These are phyloP conservation scores for Salix purpurea DNA, from an alignment of 345 rosid genomes.

Conservation along the genomic window DNA sequence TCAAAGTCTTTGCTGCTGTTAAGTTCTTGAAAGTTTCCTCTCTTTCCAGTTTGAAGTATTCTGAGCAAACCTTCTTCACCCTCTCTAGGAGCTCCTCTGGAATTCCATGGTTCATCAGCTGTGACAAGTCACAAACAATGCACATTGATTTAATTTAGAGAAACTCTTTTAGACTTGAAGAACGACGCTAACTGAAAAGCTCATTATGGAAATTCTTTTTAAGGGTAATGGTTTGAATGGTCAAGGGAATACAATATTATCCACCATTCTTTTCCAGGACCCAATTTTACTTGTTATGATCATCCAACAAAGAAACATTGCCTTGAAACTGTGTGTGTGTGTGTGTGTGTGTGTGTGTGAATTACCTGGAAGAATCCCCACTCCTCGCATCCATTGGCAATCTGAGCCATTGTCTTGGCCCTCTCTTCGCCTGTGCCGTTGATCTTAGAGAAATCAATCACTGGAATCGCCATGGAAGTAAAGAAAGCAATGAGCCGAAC, in stretches of 20 bases:
- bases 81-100: constrained; percentile 60
- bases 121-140: neutral
- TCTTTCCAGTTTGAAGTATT: constrained; percentile 60
- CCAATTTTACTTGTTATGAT: neutral
- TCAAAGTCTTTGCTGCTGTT: constrained; percentile 38
- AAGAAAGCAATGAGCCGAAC: neutral
- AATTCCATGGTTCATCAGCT: constrained; percentile 87
- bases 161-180: neutral
- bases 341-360: no score
- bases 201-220: neutral
- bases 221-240: neutral
- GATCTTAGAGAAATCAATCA: constrained; percentile 82
- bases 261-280: neutral
- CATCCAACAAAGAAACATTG: neutral
- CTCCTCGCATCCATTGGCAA: constrained; percentile 72
- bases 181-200: neutral
- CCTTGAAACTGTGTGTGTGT: neutral
- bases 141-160: neutral
- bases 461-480: constrained; percentile 72
- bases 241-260: neutral
- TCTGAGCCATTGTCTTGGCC: constrained; percentile 54
- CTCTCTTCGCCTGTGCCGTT: constrained; percentile 51
- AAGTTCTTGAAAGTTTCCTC: constrained; percentile 65
- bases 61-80: constrained; percentile 63
- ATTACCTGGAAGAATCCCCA: constrained; percentile 96